Conservation (phyloP, 768 basidiomycete species). For the Ephemerocybe angulata region DNA sequence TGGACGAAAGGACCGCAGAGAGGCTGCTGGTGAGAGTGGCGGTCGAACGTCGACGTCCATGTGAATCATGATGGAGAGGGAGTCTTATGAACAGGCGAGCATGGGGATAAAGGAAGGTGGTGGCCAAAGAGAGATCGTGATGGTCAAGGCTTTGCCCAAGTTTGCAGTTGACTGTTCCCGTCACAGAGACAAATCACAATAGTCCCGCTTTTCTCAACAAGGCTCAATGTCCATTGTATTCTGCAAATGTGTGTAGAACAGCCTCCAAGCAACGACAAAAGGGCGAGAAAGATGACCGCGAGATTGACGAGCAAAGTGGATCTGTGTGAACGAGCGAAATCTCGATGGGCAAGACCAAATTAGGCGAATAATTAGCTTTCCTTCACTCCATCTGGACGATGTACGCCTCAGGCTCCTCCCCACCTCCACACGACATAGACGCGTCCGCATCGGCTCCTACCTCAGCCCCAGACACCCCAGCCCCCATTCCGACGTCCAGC, state of each 20-base stretch:
- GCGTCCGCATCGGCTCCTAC: slow-evolving; percentile 9
- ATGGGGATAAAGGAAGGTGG: neutral
- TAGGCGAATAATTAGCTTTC: neutral
- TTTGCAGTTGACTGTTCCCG: neutral
- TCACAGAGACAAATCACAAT: too few relatives aligned
- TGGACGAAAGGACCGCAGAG: slow-evolving; percentile 34
- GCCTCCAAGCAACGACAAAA: too few relatives aligned
- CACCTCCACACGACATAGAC: slow-evolving; percentile 24
- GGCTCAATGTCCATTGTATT: too few relatives aligned
- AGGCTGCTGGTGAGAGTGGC: slow-evolving; percentile 25
- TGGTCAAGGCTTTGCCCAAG: neutral
- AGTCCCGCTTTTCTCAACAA: too few relatives aligned
- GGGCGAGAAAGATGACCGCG: too few relatives aligned
- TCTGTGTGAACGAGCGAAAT: neutral
- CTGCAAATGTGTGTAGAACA: too few relatives aligned
- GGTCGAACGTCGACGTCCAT: slow-evolving; percentile 59
- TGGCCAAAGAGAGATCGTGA: too few relatives aligned
- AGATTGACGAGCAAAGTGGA: neutral
- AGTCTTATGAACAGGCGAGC: neutral
- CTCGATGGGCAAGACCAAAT: neutral
- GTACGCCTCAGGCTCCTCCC: slow-evolving; percentile 32
- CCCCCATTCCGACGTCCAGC: neutral
- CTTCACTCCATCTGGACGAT: slow-evolving; percentile 13
- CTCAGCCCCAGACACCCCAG: slow-evolving; percentile 7
- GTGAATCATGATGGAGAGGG: slow-evolving; percentile 26